A percentile compares a stretch with the other conserved stretches of the same genome.
Conservation (phyloP, 1,284 basidiomycete genomes). For the Xerocomus nothofagi region DNA sequence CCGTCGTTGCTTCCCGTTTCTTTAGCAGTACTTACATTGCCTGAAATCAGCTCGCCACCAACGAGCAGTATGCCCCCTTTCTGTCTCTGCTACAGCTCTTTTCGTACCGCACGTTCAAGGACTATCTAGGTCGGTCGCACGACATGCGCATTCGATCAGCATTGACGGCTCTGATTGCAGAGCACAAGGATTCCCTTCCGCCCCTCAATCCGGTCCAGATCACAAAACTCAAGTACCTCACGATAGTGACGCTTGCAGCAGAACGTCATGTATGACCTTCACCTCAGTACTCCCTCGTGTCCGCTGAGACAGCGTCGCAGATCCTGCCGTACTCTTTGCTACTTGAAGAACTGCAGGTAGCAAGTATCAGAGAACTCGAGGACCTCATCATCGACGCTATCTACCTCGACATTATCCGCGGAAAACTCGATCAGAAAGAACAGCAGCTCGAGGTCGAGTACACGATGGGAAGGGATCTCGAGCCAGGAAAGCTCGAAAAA, state of each 20-base stretch:
- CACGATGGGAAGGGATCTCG: conserved; percentile 86
- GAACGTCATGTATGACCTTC: conserved; percentile 61
- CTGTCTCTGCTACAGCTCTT: conserved; percentile 79
- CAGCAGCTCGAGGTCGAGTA: conserved; percentile 87
- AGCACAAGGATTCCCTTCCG: conserved; percentile 65
- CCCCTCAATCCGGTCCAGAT: conserved; percentile 70
- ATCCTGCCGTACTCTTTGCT: conserved; percentile 74
- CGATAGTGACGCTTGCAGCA: conserved; percentile 79
- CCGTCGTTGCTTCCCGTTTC: not conserved
- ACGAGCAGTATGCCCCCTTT: conserved; percentile 60
- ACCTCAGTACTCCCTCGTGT: not conserved
- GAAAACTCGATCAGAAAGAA: conserved; percentile 89
- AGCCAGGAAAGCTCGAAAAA: conserved; percentile 60
- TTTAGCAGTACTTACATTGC: conserved; percentile 1
- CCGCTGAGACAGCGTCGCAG: conserved; percentile 38
- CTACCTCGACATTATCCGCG: conserved; percentile 85
- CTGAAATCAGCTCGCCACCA: conserved; percentile 56
- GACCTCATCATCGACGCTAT: conserved; percentile 95
- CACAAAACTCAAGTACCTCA: conserved; percentile 88
- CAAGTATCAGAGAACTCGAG: conserved; percentile 82
- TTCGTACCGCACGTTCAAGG: conserved; percentile 81
- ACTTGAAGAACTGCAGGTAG: conserved; percentile 66
- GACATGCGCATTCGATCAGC: not conserved
- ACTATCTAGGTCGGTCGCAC: conserved; percentile 61
- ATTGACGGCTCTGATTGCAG: conserved; percentile 39